These are phyloP conservation scores for Tetrastigma voinierianum DNA, from an alignment of 164 flowering plant genomes.

Conservation along the genomic window DNA sequence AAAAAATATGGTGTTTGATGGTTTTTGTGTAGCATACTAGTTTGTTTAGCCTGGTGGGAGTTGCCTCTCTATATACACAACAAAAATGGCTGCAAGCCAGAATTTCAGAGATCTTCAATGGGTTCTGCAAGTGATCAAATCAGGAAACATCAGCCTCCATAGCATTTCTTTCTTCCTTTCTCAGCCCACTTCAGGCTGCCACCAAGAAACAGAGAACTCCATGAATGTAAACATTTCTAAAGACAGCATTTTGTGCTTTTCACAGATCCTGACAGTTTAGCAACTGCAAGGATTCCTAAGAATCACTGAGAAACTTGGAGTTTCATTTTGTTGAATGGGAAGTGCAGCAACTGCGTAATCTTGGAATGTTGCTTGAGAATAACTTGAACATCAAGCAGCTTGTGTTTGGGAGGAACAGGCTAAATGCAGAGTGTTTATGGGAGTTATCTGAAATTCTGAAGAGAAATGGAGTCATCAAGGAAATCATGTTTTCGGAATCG, in stretches of 20 bases:
- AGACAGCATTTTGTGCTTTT: conserved; percentile 35
- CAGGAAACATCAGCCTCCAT: conserved; percentile 43
- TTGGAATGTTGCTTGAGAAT: conserved; percentile 44
- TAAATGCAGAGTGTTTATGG: conserved; percentile 38
- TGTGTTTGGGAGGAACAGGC: conserved; percentile 56
- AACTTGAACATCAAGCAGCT: conserved; percentile 47
- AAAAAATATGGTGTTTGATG: background rate
- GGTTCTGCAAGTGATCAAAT: conserved; percentile 47
- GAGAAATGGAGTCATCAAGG: conserved; percentile 53
- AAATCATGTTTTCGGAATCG: conserved; percentile 66
- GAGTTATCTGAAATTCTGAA: conserved; percentile 62
- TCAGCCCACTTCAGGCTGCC: conserved; percentile 59
- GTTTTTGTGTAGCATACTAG: background rate
- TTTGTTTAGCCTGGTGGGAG: background rate
- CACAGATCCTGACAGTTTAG: conserved; percentile 44
- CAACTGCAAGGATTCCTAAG: conserved; percentile 21
- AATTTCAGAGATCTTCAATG: conserved; percentile 57
- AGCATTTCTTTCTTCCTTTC: conserved; percentile 63
- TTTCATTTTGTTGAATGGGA: conserved; percentile 39
- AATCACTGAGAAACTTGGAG: conserved; percentile 51
- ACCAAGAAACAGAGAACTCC: conserved; percentile 68
- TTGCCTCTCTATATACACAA: too few species aligned
- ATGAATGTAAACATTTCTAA: conserved; percentile 55
- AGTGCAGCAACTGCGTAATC: conserved; percentile 29
- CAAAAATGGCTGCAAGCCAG: conserved; percentile 46